Conservation (phyloP, 257 asterid genomes). For the Jacaranda mimosifolia region DNA sequence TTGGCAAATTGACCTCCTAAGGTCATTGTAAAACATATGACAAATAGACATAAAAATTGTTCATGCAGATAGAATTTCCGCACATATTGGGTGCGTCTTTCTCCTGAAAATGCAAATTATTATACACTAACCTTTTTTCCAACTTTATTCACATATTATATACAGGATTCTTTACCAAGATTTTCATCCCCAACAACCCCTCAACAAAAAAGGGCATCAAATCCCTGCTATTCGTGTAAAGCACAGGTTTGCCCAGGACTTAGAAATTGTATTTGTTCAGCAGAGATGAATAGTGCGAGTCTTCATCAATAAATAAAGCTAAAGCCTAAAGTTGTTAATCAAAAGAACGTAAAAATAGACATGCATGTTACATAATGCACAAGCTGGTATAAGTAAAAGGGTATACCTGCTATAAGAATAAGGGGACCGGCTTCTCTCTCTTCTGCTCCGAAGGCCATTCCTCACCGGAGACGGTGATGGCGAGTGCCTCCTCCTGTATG, state of each 20-base stretch:
- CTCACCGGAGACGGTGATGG: slow-evolving; percentile 88
- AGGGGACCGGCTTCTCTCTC: slow-evolving; percentile 92
- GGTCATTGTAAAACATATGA: background rate
- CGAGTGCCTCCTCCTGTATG: slow-evolving; percentile 78
- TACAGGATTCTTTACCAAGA: too few species aligned
- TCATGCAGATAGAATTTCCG: background rate
- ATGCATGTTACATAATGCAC: slow-evolving; percentile 14
- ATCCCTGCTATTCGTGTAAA: background rate
- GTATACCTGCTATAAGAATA: slow-evolving; percentile 96
- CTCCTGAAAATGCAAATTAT: background rate
- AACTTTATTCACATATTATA: too few species aligned
- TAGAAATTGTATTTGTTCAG: background rate
- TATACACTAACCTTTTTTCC: background rate
- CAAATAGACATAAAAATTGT: background rate
- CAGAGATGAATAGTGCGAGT: background rate
- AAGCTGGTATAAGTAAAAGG: slow-evolving; percentile 57
- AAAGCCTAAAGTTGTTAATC: background rate
- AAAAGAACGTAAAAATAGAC: background rate
- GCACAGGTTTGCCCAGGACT: background rate
- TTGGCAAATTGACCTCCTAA: background rate
- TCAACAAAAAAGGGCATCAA: too few species aligned
- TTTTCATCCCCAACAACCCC: too few species aligned
- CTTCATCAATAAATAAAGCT: background rate
- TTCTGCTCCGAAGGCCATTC: slow-evolving; percentile 81
- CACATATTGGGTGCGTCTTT: background rate